These are phyloP conservation scores for Penicillium olsonii DNA, from an alignment of 2,329 filamentous ascomycete species.

Conservation along the genomic window DNA sequence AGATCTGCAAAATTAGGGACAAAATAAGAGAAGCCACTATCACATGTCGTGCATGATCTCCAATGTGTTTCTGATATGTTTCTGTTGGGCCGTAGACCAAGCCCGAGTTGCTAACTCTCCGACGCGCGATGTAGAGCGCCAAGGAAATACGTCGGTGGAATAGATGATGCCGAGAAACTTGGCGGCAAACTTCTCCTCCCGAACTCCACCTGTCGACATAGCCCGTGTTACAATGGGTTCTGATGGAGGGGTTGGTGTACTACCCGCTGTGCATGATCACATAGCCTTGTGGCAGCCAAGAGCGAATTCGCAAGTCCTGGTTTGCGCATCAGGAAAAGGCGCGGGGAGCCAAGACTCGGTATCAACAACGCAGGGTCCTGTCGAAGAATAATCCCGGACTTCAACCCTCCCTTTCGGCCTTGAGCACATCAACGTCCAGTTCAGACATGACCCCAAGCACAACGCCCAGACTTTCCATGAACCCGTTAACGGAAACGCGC, in stretches of 20 bases:
- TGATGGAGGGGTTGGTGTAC: slow-evolving; percentile 10
- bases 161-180: slow-evolving; percentile 16
- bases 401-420: slow-evolving; percentile 34
- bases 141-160: slow-evolving; percentile 21
- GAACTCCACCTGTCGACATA: not conserved
- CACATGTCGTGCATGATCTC: not conserved
- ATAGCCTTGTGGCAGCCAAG: slow-evolving; percentile 10
- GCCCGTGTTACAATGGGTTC: slow-evolving; percentile 8
- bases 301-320: not conserved
- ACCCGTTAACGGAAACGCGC: slow-evolving; percentile 91
- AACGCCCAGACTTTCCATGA: slow-evolving; percentile 85
- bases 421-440: slow-evolving; percentile 80
- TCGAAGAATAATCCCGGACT: not conserved
- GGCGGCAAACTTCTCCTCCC: slow-evolving; percentile 13
- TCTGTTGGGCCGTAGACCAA: not conserved
- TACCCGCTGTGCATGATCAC: slow-evolving; percentile 1
- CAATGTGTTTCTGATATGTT: not conserved
- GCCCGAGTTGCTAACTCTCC: slow-evolving; percentile 1
- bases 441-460: slow-evolving; percentile 89
- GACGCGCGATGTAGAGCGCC: slow-evolving; percentile 11
- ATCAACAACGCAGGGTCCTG: not conserved
- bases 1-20: not conserved
- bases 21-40: slow-evolving; percentile 1
- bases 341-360: slow-evolving; percentile 7
- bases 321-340: not conserved